These are phyloP conservation scores for Flaveria trinervia DNA, from an alignment of 129 eudicot species.

Conservation along the genomic window DNA sequence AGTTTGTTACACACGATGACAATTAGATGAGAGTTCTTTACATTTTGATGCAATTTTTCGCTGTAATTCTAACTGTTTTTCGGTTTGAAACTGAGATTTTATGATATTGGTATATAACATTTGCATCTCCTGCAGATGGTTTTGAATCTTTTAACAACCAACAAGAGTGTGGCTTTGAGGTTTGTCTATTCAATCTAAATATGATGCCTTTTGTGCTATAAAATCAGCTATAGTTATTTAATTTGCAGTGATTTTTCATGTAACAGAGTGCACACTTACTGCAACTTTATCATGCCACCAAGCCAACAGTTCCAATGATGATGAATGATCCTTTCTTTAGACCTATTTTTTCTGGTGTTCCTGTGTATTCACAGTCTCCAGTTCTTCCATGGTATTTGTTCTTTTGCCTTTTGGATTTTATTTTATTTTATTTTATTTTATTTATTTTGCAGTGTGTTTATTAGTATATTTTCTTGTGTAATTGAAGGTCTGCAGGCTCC, in stretches of 20 bases:
- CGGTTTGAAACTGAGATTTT: slow-evolving; percentile 10
- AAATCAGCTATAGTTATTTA: neutral
- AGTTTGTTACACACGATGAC: neutral
- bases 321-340: slow-evolving; percentile 40
- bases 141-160: slow-evolving; percentile 33
- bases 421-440: neutral
- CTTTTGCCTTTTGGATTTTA: slow-evolving; percentile 25
- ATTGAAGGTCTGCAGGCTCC: slow-evolving; percentile 41
- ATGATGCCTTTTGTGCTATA: neutral
- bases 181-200: slow-evolving; percentile 2
- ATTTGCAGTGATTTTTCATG: slow-evolving; percentile 26
- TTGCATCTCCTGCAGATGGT: slow-evolving; percentile 35
- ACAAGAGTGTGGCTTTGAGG: slow-evolving; percentile 48
- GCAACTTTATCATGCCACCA: slow-evolving; percentile 41
- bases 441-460: neutral
- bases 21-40: neutral
- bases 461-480: neutral
- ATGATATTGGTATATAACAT: slow-evolving; percentile 9
- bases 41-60: neutral
- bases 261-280: slow-evolving; percentile 36
- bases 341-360: slow-evolving; percentile 40
- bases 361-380: slow-evolving; percentile 41
- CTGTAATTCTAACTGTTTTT: neutral
- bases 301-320: slow-evolving; percentile 37
- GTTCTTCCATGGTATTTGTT: slow-evolving; percentile 39